phyloP scores from a whole-genome alignment of 345 rosid genomes.

The Eucalyptus viminalis region DNA sequence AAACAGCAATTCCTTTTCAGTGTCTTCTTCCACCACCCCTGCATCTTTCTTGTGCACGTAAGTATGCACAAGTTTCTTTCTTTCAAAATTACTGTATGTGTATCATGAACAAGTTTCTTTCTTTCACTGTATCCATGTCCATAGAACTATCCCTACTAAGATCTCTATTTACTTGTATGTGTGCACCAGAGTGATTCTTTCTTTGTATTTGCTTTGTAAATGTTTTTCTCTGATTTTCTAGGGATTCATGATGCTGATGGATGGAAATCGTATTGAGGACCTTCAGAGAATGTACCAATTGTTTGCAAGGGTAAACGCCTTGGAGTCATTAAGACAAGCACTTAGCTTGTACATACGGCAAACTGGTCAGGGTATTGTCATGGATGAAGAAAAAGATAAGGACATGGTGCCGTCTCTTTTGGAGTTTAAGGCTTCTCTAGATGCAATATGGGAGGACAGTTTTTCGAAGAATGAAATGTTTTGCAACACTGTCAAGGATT shows the following conservation, averaged over 20 bases:
- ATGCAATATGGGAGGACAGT: conserved; percentile 88
- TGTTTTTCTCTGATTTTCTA: neutral
- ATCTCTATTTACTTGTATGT: neutral
- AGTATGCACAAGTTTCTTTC: neutral
- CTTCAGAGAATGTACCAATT: conserved; percentile 73
- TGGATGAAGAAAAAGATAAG: conserved; percentile 99
- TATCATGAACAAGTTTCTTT: neutral
- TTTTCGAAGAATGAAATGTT: conserved; percentile 82
- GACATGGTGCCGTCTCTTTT: conserved; percentile 84
- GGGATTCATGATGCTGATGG: conserved; percentile 90
- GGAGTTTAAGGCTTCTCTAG: conserved; percentile 92
- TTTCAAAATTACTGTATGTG: neutral
- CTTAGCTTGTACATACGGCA: conserved; percentile 68
- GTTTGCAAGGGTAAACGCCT: conserved; percentile 74
- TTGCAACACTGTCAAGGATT: conserved; percentile 83
- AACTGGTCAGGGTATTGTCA: conserved; percentile 72
- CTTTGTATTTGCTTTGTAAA: neutral
- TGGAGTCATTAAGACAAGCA: conserved; percentile 79
- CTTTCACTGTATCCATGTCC: neutral
- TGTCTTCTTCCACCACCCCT: neutral
- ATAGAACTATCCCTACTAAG: neutral
- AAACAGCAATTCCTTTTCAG: neutral
- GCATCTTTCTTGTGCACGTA: neutral
- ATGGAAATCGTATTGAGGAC: conserved; percentile 88
- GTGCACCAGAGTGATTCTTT: neutral